Base-by-base conservation (phyloP, 2,329 filamentous ascomycete genomes). In the Aspergillus quadrilineatus region DNA sequence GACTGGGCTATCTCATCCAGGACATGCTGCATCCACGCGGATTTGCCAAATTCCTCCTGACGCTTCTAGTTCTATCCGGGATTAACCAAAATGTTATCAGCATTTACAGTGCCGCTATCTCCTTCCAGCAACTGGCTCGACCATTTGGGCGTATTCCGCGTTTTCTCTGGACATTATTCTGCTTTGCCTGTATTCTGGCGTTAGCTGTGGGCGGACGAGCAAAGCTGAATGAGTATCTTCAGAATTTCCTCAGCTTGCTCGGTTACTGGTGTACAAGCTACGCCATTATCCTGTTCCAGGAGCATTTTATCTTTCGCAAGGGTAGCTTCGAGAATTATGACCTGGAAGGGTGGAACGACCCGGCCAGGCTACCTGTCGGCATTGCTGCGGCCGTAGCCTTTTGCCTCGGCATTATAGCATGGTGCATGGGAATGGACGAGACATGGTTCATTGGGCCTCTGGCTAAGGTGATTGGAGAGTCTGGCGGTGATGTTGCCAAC, bases 221-320 rank as follows among this genome's bases (percentile, higher is more conserved):
- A 14, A 44, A 43, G n/a, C n/a, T 55, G 26, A 49, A 49, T 12
- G 47, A 39, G 0, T 55, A 49, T n/a, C 22, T 55, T 1, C 45
- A 50, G 15, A 29, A 55, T 6, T 49, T 55, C 8, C 28, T 55
- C 6, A 45, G 37, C 5, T 22, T 55, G 15, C 37, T 55, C 2
- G 53, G 53, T 4, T 55, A 55, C 30, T 55, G 45, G 45, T 49
- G 46, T n/a, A 55, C 53, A 4, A 55, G 45, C 26, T 55, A 55
- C 28, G 37, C 29, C 2, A 29, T 50, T 3, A 50, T 55, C 8
- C 12, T 55, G 1, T 55, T 55, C 8, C 12, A 49, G 15, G 53
- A 55, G 44, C 53, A 55, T 9, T 49, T 26, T 26, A 42, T 55
- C n/a, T 55, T 55, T n/a, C 53, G 53, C 37, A 29, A 43, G 37